Conservation (phyloP, 1,284 basidiomycete species). For the Cryptococcus sp. region DNA sequence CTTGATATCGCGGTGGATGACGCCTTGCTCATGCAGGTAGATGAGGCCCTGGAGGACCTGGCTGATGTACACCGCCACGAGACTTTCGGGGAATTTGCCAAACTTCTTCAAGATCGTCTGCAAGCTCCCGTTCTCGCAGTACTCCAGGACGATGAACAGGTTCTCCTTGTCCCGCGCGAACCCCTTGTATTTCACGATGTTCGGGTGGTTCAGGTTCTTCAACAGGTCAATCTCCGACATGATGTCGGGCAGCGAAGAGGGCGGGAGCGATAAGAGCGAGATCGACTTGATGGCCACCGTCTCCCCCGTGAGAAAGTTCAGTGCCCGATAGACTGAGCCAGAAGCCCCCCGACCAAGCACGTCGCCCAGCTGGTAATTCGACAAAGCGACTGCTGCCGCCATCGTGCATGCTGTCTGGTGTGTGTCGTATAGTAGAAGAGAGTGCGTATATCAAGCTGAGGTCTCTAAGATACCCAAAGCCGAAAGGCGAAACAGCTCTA, state of each 20-base stretch:
- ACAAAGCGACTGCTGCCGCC: slow-evolving; percentile 28
- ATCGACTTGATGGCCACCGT: slow-evolving; percentile 96
- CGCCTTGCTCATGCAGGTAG: slow-evolving; percentile 95
- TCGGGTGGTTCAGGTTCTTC: slow-evolving; percentile 89
- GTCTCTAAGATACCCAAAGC: too few relatives aligned
- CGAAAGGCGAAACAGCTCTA: too few relatives aligned
- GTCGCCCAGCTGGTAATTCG: slow-evolving; percentile 83
- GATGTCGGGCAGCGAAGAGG: slow-evolving; percentile 89
- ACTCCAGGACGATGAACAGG: slow-evolving; percentile 96
- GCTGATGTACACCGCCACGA: slow-evolving; percentile 94
- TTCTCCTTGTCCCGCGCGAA: slow-evolving; percentile 93
- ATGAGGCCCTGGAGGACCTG: slow-evolving; percentile 86
- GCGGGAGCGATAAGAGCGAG: slow-evolving; percentile 87
- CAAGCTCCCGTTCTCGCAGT: slow-evolving; percentile 94
- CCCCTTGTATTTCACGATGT: slow-evolving; percentile 97
- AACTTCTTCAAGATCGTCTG: slow-evolving; percentile 95
- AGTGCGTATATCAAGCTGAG: too few relatives aligned
- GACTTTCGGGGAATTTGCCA: slow-evolving; percentile 94
- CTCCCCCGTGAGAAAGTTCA: slow-evolving; percentile 96
- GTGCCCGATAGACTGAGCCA: slow-evolving; percentile 87
- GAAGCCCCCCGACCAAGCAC: slow-evolving; percentile 92
- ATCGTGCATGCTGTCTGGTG: slow-evolving; percentile 8
- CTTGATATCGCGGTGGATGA: slow-evolving; percentile 98
- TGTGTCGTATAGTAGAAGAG: too few relatives aligned
- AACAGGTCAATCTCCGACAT: slow-evolving; percentile 96